Percentiles rank a stretch among this genome's conserved stretches.
These are phyloP conservation scores for Venturia aucupariae DNA, from an alignment of 2,329 filamentous ascomycete species.

Conservation along the genomic window DNA sequence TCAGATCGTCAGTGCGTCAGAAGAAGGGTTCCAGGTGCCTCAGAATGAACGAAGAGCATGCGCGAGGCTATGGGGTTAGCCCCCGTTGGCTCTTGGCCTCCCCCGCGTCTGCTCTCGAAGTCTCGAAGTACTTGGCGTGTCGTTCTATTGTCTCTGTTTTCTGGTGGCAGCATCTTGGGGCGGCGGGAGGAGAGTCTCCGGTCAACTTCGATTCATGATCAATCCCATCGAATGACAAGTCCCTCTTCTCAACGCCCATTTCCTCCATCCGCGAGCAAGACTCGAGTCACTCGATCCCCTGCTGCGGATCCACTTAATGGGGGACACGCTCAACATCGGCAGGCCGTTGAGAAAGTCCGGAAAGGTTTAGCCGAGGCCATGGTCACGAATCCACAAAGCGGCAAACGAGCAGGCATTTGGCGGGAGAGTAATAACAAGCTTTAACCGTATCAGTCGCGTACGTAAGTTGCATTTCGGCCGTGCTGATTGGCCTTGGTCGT, in stretches of 20 bases:
- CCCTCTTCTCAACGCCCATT: too few relatives aligned
- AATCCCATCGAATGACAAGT: not conserved
- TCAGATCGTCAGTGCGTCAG: slow-evolving; percentile 10
- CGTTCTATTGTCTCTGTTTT: not conserved
- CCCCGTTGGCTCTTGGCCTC: not conserved
- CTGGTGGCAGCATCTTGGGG: not conserved
- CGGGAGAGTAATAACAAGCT: not conserved
- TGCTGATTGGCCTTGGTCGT: not conserved
- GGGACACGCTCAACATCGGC: not conserved
- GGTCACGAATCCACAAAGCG: not conserved
- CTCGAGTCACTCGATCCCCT: not conserved
- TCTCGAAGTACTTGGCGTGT: not conserved
- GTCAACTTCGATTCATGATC: not conserved
- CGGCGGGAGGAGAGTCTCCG: not conserved
- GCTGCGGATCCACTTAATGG: not conserved
- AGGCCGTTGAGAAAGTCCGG: not conserved
- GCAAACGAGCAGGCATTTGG: not conserved
- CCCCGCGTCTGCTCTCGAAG: not conserved
- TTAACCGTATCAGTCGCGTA: not conserved
- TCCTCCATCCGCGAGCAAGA: not conserved
- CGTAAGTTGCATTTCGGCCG: not conserved
- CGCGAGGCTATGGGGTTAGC: slow-evolving; percentile 4
- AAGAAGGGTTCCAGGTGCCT: not conserved
- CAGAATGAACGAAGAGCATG: slow-evolving; percentile 3
- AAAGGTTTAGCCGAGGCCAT: slow-evolving; percentile 7